Conservation (phyloP, 176 grass and related monocot genomes). For the Musa beccarii region DNA sequence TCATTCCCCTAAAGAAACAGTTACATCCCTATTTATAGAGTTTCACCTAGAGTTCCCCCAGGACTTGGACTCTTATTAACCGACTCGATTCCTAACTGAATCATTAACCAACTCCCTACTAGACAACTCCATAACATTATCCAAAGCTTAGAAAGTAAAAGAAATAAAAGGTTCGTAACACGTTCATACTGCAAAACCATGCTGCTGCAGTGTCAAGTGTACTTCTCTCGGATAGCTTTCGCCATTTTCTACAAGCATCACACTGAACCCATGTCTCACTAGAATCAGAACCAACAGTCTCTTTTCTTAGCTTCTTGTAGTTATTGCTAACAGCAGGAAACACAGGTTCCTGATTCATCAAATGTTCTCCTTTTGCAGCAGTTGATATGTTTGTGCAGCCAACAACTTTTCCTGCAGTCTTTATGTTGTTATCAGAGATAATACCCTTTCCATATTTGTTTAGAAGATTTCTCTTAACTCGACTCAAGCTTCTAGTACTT, state of each 20-base stretch:
- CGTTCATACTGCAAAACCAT: conserved; percentile 94
- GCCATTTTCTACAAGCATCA: conserved; percentile 93
- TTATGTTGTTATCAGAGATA: conserved; percentile 12
- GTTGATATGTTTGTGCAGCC: not conserved
- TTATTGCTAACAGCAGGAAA: conserved; percentile 17
- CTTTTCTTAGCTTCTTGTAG: conserved; percentile 41
- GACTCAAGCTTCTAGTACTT: conserved; percentile 35
- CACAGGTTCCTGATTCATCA: conserved; percentile 4
- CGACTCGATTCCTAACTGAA: too few relatives aligned
- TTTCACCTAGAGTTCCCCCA: too few relatives aligned
- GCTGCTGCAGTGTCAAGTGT: conserved; percentile 42
- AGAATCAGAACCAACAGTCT: conserved; percentile 21
- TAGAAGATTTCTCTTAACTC: conserved; percentile 54
- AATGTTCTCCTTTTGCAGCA: conserved; percentile 4
- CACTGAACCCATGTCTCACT: conserved; percentile 88
- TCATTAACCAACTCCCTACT: too few relatives aligned
- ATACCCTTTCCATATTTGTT: conserved; percentile 30
- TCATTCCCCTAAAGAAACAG: too few relatives aligned
- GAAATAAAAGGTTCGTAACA: too few relatives aligned
- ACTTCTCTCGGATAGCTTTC: conserved; percentile 44
- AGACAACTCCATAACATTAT: too few relatives aligned
- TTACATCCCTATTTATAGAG: too few relatives aligned
- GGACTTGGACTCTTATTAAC: too few relatives aligned
- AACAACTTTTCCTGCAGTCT: conserved; percentile 3
- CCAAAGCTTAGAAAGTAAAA: too few relatives aligned